Evolutionary conservation across 192 early-diverging fungal species (phyloP), one percentile per base, ranked within the genome.

Genomic region (Chytriomyces sp.): DNA sequence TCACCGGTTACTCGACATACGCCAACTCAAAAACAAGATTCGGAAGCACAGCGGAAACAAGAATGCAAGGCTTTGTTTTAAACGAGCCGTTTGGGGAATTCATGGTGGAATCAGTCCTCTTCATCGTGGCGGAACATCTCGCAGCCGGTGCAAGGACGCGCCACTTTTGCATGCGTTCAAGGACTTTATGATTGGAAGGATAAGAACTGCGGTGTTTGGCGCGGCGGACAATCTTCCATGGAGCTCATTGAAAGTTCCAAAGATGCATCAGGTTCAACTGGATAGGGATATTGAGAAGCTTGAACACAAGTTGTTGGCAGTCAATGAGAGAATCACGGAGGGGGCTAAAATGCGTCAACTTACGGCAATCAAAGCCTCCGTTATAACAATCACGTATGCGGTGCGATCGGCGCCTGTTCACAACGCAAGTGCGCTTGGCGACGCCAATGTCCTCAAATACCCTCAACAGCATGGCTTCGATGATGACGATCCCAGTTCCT

Each of bases 41-140:
- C 1, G 1, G 35, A 18, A 20, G 28, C 0, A 11, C 2, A 11
- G 24, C 9, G 16, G 16, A 50, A 13, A 13, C 0, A n/a, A 26
- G 16, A 8, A 10, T 20, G 28, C 60, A 13, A 45, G 10, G 7
- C 45, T 77, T 26, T 77, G 75, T 65, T 26, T 77, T 23, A 28
- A 50, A 24, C 45, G 64, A 11, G 75, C 65, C 2, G 50, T 59
- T 1, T 77, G 64, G 64, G 66, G 75, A 35, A 50, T 69, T n/a
- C 75, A 77, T 50, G 75, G 75, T 53, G 75, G 75, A 23, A 69
- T 77, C 13, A 70, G 66, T 28, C 43, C 64, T 9, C 11, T 77
- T 20, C 7, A 43, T 16, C 53, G 61, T 18, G 63, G 63, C 48
- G 75, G 46, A 11, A 26, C 20, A 3, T 10, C n/a, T 13, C 16